phyloP scores from a whole-genome alignment of 192 early-diverging fungal genomes.

The Spizellomyces punctatus region DNA sequence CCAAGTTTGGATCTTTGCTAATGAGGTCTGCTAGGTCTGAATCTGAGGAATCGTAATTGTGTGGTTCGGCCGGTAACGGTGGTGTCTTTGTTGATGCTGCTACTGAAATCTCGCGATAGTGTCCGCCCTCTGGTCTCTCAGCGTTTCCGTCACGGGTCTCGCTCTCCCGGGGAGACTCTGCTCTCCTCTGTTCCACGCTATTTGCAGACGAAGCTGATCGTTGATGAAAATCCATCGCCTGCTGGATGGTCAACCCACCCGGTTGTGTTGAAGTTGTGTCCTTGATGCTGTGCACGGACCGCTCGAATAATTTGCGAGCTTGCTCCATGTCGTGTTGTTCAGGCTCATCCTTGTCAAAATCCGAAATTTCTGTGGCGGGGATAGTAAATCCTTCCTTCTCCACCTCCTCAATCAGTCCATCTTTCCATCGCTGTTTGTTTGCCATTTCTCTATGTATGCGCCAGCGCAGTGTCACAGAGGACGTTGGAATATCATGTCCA shows the following conservation, averaged over 20 bases:
- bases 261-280: too few relatives aligned
- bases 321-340: neutral
- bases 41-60: conserved; percentile 1
- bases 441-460: neutral
- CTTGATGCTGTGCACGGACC: neutral
- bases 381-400: neutral
- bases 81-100: too few relatives aligned
- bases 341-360: too few relatives aligned
- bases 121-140: neutral
- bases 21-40: conserved; percentile 15
- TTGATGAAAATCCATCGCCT: neutral
- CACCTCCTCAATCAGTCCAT: neutral
- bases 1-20: conserved; percentile 4
- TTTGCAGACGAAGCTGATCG: neutral
- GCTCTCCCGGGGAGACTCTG: neutral
- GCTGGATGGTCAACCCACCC: too few relatives aligned
- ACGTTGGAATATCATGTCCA: conserved; percentile 36
- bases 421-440: neutral
- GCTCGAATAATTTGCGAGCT: neutral
- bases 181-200: neutral
- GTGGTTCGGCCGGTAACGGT: neutral
- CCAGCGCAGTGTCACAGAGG: conserved; percentile 1
- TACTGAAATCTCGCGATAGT: neutral
- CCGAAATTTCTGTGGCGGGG: too few relatives aligned
- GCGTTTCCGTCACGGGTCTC: neutral